A percentile compares a stretch with the other conserved stretches of the same genome.
phyloP scores from a whole-genome alignment of 2,329 filamentous ascomycete species.

The Cyphellophora attinorum region DNA sequence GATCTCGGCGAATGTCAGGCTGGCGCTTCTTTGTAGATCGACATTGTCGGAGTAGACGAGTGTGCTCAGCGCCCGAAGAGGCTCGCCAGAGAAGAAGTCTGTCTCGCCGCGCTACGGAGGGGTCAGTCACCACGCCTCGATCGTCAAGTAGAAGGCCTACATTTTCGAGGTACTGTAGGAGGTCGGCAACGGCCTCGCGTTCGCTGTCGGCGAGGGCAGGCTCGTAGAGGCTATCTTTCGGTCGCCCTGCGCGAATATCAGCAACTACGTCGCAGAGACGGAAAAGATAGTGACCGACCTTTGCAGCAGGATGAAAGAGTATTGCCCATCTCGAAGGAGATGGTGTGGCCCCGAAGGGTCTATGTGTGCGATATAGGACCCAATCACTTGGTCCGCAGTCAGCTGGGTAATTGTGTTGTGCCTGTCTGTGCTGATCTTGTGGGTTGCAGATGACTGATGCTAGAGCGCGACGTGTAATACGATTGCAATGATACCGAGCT shows the following conservation, averaged over 20 bases:
- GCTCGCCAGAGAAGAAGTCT: slow-evolving; percentile 96
- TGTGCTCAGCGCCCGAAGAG: slow-evolving; percentile 84
- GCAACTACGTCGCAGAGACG: slow-evolving; percentile 2
- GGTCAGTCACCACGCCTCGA: slow-evolving; percentile 4
- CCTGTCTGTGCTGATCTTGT: no score
- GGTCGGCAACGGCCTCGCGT: slow-evolving; percentile 89
- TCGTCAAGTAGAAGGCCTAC: slow-evolving; percentile 43
- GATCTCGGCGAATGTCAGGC: slow-evolving; percentile 96
- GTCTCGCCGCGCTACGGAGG: slow-evolving; percentile 72
- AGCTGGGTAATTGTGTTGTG: no score
- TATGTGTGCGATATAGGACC: no score
- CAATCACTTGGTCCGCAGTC: no score
- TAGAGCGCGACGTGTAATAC: no score
- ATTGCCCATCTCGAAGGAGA: slow-evolving; percentile 18
- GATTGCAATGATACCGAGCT: no score
- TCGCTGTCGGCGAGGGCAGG: slow-evolving; percentile 89
- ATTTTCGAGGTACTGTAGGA: slow-evolving; percentile 93
- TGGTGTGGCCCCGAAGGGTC: slow-evolving; percentile 15
- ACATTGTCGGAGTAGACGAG: slow-evolving; percentile 98
- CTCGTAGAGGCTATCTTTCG: slow-evolving; percentile 74
- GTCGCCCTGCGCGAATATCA: slow-evolving; percentile 46
- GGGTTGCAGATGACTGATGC: no score
- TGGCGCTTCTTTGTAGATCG: slow-evolving; percentile 92
- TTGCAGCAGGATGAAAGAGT: slow-evolving; percentile 19
- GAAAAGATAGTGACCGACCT: slow-evolving; percentile 8